Conservation (phyloP, 1,284 basidiomycete species). For the Meripilus lineatus region DNA sequence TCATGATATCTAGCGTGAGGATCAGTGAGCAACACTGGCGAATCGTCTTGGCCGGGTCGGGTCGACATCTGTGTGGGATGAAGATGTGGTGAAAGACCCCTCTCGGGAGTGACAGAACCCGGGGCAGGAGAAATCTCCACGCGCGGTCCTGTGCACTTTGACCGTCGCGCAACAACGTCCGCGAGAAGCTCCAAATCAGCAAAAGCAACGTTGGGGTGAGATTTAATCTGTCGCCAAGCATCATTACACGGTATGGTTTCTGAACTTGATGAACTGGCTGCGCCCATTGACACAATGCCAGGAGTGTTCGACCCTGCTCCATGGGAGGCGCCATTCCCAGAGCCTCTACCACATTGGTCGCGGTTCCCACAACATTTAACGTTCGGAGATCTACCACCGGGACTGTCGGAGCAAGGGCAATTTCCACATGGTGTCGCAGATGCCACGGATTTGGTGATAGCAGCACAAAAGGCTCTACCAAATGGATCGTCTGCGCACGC, state of each 20-base stretch:
- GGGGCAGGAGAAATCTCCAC: conserved; percentile 61
- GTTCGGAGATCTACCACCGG: conserved; percentile 11
- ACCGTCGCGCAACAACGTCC: conserved; percentile 81
- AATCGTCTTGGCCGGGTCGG: conserved; percentile 18
- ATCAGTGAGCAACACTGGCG: conserved; percentile 41
- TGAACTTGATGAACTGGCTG: conserved; percentile 18
- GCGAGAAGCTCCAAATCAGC: conserved; percentile 78
- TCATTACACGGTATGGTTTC: conserved; percentile 77
- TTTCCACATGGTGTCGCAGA: conserved; percentile 44
- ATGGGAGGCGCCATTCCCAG: conserved; percentile 5
- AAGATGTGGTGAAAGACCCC: conserved; percentile 30
- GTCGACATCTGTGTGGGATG: conserved; percentile 14
- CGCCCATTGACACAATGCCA: conserved; percentile 6
- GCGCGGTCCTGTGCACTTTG: conserved; percentile 71
- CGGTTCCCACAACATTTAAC: conserved; percentile 26
- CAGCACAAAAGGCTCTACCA: conserved; percentile 83
- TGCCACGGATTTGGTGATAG: conserved; percentile 59
- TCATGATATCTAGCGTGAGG: conserved; percentile 49
- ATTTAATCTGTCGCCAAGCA: conserved; percentile 84
- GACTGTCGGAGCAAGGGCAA: conserved; percentile 36
- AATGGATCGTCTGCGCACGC: conserved; percentile 80
- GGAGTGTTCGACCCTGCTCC: not conserved
- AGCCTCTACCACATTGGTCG: conserved; percentile 18
- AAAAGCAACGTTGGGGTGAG: conserved; percentile 83
- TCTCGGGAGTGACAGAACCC: conserved; percentile 43